Evolutionary conservation across 140 eudicot species (phyloP).

Genomic region (Cichorium intybus): DNA sequence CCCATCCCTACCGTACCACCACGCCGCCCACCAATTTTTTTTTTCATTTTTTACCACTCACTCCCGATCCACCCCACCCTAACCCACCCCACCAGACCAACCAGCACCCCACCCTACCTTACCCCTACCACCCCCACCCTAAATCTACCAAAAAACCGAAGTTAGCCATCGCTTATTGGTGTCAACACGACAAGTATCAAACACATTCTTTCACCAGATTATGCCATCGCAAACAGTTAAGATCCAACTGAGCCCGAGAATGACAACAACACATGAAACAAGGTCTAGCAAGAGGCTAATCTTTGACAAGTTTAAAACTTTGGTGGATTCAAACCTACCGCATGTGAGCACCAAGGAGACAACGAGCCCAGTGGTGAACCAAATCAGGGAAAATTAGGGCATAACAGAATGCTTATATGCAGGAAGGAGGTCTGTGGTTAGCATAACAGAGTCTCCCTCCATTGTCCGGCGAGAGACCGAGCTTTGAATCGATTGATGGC

Average conservation of each 20-base stretch:
- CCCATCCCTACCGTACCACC: no score
- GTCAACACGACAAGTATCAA: conserved; percentile 58
- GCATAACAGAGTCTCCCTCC: no score
- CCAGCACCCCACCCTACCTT: no score
- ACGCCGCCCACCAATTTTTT: no score
- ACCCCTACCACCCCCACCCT: conserved; percentile 53
- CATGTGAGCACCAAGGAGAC: conserved; percentile 17
- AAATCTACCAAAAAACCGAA: conserved; percentile 61
- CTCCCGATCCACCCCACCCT: no score
- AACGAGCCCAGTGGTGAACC: conserved; percentile 32
- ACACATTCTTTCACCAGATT: conserved; percentile 70
- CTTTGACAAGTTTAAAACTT: conserved; percentile 29
- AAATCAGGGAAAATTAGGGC: no score
- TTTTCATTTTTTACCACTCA: no score
- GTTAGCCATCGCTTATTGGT: conserved; percentile 62
- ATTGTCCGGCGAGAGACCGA: no score
- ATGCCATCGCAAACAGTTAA: conserved; percentile 69
- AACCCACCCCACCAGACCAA: no score
- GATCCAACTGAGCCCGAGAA: conserved; percentile 57
- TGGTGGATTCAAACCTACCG: conserved; percentile 21
- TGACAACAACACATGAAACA: conserved; percentile 9
- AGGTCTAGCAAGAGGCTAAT: conserved; percentile 6
- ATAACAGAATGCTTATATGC: no score
- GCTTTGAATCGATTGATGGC: no score
- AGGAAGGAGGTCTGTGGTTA: no score